These are phyloP conservation scores for Colletotrichum godetiae DNA, from an alignment of 2,329 filamentous ascomycete genomes.

Conservation along the genomic window DNA sequence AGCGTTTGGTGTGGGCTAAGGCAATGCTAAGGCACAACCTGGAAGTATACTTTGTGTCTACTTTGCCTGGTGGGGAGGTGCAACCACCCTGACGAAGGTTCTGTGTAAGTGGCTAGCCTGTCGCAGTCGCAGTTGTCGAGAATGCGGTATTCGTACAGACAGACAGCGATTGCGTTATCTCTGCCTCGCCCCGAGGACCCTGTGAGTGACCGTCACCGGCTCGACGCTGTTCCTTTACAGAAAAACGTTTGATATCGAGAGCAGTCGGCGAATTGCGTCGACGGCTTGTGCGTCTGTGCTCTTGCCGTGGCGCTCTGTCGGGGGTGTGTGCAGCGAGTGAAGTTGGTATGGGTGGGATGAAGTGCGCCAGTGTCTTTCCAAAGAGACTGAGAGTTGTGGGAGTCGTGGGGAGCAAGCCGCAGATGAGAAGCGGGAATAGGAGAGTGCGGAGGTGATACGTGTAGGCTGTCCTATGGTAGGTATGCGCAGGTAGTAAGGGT, in stretches of 20 bases:
- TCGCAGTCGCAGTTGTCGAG: background rate
- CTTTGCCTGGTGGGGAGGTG: constrained; percentile 23
- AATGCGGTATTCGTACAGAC: background rate
- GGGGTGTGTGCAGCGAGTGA: background rate
- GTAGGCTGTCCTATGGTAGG: no score
- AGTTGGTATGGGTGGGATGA: background rate
- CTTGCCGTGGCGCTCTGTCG: background rate
- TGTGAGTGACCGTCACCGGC: background rate
- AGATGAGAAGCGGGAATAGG: background rate
- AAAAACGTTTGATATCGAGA: background rate
- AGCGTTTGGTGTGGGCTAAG: constrained; percentile 24
- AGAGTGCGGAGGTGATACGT: background rate
- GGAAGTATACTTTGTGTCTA: constrained; percentile 16
- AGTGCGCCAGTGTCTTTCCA: background rate
- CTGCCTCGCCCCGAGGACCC: background rate
- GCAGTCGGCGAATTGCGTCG: background rate
- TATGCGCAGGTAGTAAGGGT: background rate
- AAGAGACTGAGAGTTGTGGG: background rate
- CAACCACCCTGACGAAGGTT: constrained; percentile 26
- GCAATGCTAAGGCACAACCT: constrained; percentile 20
- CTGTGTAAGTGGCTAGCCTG: constrained; percentile 22
- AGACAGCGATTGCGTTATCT: constrained; percentile 22
- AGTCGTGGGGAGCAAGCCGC: background rate
- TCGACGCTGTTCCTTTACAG: background rate
- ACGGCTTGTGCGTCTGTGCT: background rate